A percentile compares a stretch with the other conserved stretches of the same genome.
Conservation (phyloP, 2,329 filamentous ascomycete genomes). For the Alternaria ventricosa region DNA sequence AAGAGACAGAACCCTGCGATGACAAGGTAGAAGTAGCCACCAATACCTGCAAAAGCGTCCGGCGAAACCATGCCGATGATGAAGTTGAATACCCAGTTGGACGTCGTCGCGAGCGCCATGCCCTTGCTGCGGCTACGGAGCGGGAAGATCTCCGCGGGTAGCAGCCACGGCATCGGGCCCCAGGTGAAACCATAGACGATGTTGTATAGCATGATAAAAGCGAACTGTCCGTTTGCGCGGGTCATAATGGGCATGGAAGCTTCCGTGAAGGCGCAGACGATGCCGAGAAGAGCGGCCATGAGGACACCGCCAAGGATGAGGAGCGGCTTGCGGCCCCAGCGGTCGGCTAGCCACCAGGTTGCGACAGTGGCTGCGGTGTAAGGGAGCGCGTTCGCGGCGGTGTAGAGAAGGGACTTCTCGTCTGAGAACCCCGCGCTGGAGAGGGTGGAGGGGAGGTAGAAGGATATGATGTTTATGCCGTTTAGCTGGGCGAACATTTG, state of each 20-base stretch:
- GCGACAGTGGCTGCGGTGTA: conserved; percentile 51
- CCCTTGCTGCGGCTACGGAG: conserved; percentile 50
- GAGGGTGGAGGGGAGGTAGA: conserved; percentile 45
- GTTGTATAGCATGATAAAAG: conserved; percentile 51
- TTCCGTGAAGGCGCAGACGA: conserved; percentile 51
- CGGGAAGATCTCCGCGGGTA: conserved; percentile 46
- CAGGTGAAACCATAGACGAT: conserved; percentile 49
- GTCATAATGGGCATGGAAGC: conserved; percentile 33
- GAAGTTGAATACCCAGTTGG: conserved; percentile 51
- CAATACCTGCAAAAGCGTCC: conserved; percentile 51
- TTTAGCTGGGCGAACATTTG: conserved; percentile 53
- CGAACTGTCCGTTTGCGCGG: conserved; percentile 49
- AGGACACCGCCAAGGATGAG: conserved; percentile 39
- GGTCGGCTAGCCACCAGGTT: conserved; percentile 51
- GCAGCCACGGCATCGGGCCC: conserved; percentile 52
- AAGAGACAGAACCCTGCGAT: conserved; percentile 41
- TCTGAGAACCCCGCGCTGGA: conserved; percentile 43
- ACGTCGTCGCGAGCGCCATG: conserved; percentile 50
- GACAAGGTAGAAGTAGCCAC: conserved; percentile 53
- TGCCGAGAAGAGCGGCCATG: conserved; percentile 45
- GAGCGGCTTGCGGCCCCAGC: conserved; percentile 51
- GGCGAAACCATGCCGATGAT: conserved; percentile 53
- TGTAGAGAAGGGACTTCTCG: conserved; percentile 49
- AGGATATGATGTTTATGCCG: conserved; percentile 54
- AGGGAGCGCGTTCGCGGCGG: conserved; percentile 50